Evolutionary conservation across 2,329 filamentous ascomycete genomes (phyloP).

Genomic region (Ceratocystis alfenasii): DNA sequence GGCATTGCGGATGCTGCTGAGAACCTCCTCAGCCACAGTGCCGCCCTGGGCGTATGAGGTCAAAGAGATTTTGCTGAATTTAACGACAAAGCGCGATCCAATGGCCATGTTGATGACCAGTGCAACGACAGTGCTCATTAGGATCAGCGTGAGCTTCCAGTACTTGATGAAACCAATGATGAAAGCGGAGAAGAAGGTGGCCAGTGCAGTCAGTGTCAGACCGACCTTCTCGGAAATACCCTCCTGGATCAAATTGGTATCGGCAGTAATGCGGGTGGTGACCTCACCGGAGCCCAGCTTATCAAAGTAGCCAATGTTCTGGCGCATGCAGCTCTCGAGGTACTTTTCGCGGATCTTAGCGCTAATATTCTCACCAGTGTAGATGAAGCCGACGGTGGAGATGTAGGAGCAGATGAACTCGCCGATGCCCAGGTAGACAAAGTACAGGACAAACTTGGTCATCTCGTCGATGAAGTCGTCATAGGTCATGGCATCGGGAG

Average conservation of each 20-base stretch:
- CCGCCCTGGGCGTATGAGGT: constrained; percentile 73
- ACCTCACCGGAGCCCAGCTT: constrained; percentile 87
- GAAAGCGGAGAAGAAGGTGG: constrained; percentile 80
- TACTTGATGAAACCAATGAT: constrained; percentile 82
- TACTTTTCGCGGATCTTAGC: constrained; percentile 73
- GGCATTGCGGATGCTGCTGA: constrained; percentile 85
- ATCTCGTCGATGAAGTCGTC: constrained; percentile 50
- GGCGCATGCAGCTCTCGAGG: constrained; percentile 67
- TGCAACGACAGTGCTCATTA: constrained; percentile 68
- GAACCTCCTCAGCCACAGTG: constrained; percentile 82
- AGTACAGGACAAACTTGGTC: constrained; percentile 59
- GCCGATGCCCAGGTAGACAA: constrained; percentile 71
- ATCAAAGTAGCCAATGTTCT: constrained; percentile 90
- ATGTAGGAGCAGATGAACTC: constrained; percentile 62
- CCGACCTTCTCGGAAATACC: constrained; percentile 85
- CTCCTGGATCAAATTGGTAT: constrained; percentile 87
- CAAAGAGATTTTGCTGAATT: constrained; percentile 66
- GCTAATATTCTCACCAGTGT: constrained; percentile 66
- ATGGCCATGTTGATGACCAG: constrained; percentile 66
- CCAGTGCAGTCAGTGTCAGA: constrained; percentile 60
- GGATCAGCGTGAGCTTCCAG: constrained; percentile 86
- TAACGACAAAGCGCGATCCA: constrained; percentile 63
- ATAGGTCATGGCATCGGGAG: constrained; percentile 33
- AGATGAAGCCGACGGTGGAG: constrained; percentile 80
- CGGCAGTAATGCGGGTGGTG: constrained; percentile 84